phyloP scores from a whole-genome alignment of 495 filamentous ascomycete species.

The Chaetomium fimeti region DNA sequence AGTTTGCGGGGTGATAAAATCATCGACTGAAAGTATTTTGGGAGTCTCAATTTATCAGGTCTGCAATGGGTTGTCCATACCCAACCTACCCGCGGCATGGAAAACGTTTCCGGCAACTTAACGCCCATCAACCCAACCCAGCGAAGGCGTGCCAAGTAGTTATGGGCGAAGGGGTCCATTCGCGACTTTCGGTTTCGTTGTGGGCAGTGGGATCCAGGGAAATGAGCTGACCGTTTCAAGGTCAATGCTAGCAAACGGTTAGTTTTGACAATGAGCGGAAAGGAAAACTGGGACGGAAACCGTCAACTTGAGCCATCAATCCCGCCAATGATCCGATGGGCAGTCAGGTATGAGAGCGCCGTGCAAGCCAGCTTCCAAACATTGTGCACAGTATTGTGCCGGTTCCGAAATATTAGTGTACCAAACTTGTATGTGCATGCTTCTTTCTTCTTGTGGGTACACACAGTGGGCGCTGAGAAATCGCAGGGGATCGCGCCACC shows the following conservation, averaged over 20 bases:
- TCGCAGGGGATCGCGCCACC: no score
- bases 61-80: neutral
- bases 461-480: neutral
- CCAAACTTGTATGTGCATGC: no score
- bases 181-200: neutral
- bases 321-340: no score
- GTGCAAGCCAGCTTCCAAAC: no score
- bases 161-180: neutral
- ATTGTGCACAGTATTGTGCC: no score
- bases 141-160: neutral
- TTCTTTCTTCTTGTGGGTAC: no score
- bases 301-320: no score
- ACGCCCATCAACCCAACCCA: neutral
- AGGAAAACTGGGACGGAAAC: no score
- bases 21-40: neutral
- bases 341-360: no score
- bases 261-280: no score
- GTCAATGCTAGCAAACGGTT: no score
- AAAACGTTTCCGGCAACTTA: neutral
- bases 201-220: constrained; percentile 11
- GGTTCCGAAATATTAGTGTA: no score
- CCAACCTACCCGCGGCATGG: neutral
- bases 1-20: neutral
- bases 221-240: constrained; percentile 9
- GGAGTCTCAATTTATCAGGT: neutral